phyloP scores from a whole-genome alignment of 371 early-diverging fungal species.

The Apophysomyces ossiformis region DNA sequence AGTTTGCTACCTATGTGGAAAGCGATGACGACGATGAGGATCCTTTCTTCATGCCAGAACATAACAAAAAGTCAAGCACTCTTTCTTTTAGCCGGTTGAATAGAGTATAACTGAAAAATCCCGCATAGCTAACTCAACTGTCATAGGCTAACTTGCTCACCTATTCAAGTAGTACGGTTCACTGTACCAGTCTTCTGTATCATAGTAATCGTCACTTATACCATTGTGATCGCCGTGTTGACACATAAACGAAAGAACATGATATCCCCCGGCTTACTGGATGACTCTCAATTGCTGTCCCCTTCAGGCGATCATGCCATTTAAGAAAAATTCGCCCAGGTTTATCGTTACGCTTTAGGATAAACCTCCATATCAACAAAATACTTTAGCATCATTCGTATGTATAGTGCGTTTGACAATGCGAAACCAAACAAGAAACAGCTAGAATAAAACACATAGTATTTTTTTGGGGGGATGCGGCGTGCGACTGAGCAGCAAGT shows the following conservation, averaged over 20 bases:
- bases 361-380: too few relatives aligned
- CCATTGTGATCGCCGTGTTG: constrained; percentile 47
- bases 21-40: constrained; percentile 62
- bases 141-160: constrained; percentile 49
- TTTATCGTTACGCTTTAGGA: too few relatives aligned
- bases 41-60: constrained; percentile 57
- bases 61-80: constrained; percentile 55
- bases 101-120: constrained; percentile 1
- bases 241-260: constrained; percentile 35
- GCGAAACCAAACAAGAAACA: too few relatives aligned
- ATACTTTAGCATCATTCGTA: too few relatives aligned
- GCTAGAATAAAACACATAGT: too few relatives aligned
- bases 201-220: constrained; percentile 48
- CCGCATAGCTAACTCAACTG: neutral
- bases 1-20: constrained; percentile 57
- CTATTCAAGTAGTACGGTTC: constrained; percentile 53
- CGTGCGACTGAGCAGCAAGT: too few relatives aligned
- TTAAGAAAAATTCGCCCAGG: neutral
- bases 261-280: neutral
- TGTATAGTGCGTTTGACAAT: too few relatives aligned
- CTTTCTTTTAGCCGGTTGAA: constrained; percentile 47
- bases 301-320: constrained; percentile 4
- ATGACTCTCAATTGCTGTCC: neutral
- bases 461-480: too few relatives aligned
- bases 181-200: constrained; percentile 49